Evolutionary conservation across 371 early-diverging fungal species (phyloP), one percentile per base, ranked within the genome.

Genomic region (Nosema muscidifuracis): DNA sequence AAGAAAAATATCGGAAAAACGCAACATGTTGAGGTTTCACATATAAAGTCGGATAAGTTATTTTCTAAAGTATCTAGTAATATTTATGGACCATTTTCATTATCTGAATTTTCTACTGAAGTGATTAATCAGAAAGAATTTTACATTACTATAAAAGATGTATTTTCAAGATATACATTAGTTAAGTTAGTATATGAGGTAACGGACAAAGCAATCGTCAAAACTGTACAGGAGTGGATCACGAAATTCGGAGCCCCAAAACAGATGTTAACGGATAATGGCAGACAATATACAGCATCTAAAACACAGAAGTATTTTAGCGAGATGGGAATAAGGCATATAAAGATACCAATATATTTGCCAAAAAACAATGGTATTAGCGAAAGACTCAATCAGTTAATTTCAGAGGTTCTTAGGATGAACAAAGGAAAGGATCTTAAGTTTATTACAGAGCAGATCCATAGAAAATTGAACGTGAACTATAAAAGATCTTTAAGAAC

Each of bases 251-350:
- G 61, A 2, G 2, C 1, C 0, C 69, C 69, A 22, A 42, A n/a
- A 61, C 24, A 1, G 1, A 22, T 69, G 44, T 10, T 60, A 9
- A 10, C 57, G 1, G 69, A 69, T 22, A 47, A 69, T 15, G 69
- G 69, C 2, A 42, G 57, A 16, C 61, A 69, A 43, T 69, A 58
- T 60, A 22, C 38, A 1, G 60, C 60, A 24, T 60, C 24, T n/a
- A 40, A 69, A 40, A 31, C 47, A 18, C 4, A 47, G 15, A 50
- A 47, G n/a, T 69, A 28, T 16, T 60, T 47, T 2, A 44, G 3
- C 0, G 38, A 60, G 10, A 6, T 60, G 2, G 20, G 28, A 28
- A 69, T 69, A 3, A 58, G 16, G 3, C 38, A 69, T 22, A 69
- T 13, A 6, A 16, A 20, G 9, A 62, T 20, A 3, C 62, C 62